Evolutionary conservation across 208 protist genomes (phyloP), one percentile per base, ranked within the genome.

Genomic region (Leptomonas pyrrhocoris): DNA sequence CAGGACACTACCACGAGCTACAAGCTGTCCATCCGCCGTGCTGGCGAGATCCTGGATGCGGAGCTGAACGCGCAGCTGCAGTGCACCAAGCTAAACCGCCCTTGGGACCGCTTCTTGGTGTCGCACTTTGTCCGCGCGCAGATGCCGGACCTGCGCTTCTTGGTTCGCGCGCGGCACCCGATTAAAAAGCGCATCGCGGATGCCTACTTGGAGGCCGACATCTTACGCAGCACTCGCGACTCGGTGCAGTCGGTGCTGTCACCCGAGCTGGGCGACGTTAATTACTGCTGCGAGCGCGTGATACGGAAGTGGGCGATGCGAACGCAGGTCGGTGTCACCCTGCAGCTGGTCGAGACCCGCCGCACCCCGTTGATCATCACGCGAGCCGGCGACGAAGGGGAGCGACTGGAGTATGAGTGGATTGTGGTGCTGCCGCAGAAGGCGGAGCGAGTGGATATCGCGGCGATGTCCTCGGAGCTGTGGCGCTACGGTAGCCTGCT

Each of bases 291-390:
- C 51, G 86, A 95, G 76, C 92, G 92, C 23, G 75, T 86, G 1
- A 92, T 93, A 23, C 89, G 89, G 42, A 88, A 89, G 59, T 97
- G 92, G 92, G 70, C 75, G 25, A 88, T 79, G 73, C 71, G 74
- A 15, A 88, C 82, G 7, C 60, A 56, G 30, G 70, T 70, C 1
- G 86, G 86, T 0, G 86, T 85, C 15, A 90, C 79, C 43, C 77
- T 91, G 62, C 81, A 85, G 70, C 83, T 97, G 16, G 89, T 97
- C 18, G 89, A 97, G 65, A 97, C 92, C 16, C 85, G 84, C 15
- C 92, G 92, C 49, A 97, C 92, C 16, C 92, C 92, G 48, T 83
- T 97, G n/a, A 94, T 97, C 62, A 94, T 95, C 74, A 89, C 88
- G 40, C 80, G 81, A 11, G 80, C 79, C 5, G 89, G 92, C 0